Evolutionary conservation across 2,329 filamentous ascomycete genomes (phyloP).

Genomic region (Epichloe sylvatica): DNA sequence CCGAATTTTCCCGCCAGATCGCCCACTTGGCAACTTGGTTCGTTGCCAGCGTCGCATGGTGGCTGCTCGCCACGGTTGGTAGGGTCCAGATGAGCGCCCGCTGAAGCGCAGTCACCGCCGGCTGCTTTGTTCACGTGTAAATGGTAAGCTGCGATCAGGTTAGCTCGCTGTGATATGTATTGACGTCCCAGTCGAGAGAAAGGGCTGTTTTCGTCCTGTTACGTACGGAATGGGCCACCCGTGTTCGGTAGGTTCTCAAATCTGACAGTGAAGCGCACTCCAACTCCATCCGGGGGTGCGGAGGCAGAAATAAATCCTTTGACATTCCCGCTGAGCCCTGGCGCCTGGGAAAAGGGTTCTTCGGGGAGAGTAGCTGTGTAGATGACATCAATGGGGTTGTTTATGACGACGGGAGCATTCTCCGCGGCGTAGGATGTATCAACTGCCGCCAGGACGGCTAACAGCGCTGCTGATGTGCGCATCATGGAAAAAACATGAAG

Average conservation of each 20-base stretch:
- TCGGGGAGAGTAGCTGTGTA: slow-evolving; percentile 45
- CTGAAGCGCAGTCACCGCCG: slow-evolving; percentile 56
- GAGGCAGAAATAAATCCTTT: slow-evolving; percentile 38
- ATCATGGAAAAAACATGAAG: not conserved
- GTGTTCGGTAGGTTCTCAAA: slow-evolving; percentile 45
- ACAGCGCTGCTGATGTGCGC: not conserved
- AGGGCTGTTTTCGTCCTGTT: not conserved
- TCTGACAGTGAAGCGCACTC: slow-evolving; percentile 40
- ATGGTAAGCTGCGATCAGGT: slow-evolving; percentile 47
- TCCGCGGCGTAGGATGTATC: slow-evolving; percentile 10
- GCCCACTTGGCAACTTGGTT: slow-evolving; percentile 58
- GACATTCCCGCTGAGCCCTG: slow-evolving; percentile 27
- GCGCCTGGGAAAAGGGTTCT: slow-evolving; percentile 36
- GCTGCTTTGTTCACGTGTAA: slow-evolving; percentile 50
- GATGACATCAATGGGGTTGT: slow-evolving; percentile 38
- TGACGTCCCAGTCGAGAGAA: not conserved
- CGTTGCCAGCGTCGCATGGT: slow-evolving; percentile 41
- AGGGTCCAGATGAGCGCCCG: slow-evolving; percentile 58
- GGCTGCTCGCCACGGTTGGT: slow-evolving; percentile 48
- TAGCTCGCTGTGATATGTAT: not conserved
- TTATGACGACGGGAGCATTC: slow-evolving; percentile 35
- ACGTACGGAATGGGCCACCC: slow-evolving; percentile 48
- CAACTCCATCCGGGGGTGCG: slow-evolving; percentile 34
- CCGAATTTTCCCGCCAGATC: slow-evolving; percentile 66
- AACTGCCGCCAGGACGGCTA: not conserved